Conservation (phyloP, 2,329 filamentous ascomycete species). For the Stachybotrys elegans region DNA sequence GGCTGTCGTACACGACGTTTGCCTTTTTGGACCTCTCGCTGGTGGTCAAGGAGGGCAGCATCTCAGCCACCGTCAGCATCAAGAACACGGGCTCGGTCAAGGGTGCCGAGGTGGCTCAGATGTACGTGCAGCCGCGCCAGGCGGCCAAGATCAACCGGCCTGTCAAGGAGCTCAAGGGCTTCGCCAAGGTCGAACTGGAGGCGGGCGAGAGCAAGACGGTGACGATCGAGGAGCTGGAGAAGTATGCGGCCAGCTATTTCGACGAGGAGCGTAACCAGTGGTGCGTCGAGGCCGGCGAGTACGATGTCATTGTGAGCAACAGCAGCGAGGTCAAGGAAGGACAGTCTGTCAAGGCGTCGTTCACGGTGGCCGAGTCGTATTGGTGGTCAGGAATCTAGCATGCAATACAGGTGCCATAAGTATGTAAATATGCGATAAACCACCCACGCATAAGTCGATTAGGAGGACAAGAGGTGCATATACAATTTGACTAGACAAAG, state of each 20-base stretch:
- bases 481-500: too few relatives aligned
- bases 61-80: slow-evolving; percentile 45
- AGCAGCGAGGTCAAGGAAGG: slow-evolving; percentile 46
- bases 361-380: slow-evolving; percentile 55
- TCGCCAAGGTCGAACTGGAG: slow-evolving; percentile 57
- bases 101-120: slow-evolving; percentile 53
- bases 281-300: slow-evolving; percentile 61
- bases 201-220: slow-evolving; percentile 55
- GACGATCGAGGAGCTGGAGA: slow-evolving; percentile 52
- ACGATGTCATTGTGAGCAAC: slow-evolving; percentile 55
- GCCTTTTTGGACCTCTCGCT: slow-evolving; percentile 45
- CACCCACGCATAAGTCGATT: too few relatives aligned
- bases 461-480: too few relatives aligned
- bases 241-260: slow-evolving; percentile 65
- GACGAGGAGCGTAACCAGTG: slow-evolving; percentile 63
- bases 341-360: slow-evolving; percentile 43
- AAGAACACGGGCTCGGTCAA: slow-evolving; percentile 54
- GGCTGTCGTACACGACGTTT: slow-evolving; percentile 73
- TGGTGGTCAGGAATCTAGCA: slow-evolving; percentile 65
- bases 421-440: too few relatives aligned
- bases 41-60: slow-evolving; percentile 38
- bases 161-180: slow-evolving; percentile 60
- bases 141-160: slow-evolving; percentile 50
- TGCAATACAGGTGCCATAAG: too few relatives aligned
- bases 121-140: slow-evolving; percentile 50